Evolutionary conservation across 179 eudicot species (phyloP).

Genomic region (Pouteria campechiana): DNA sequence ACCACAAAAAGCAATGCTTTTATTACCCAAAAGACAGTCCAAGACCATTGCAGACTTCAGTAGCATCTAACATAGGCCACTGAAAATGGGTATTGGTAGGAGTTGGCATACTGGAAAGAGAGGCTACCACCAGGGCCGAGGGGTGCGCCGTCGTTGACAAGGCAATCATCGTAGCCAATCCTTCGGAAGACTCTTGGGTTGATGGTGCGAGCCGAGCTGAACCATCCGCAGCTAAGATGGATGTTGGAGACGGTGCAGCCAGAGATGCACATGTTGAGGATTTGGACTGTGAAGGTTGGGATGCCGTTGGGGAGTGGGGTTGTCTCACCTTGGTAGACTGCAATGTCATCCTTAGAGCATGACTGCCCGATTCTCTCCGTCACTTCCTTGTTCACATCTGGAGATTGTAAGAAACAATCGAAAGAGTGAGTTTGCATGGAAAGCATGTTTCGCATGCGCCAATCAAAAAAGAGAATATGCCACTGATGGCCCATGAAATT

Average conservation of each 20-base stretch:
- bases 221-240: constrained; percentile 72
- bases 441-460: too few relatives aligned
- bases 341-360: constrained; percentile 42
- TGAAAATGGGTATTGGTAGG: constrained; percentile 37
- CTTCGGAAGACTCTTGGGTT: constrained; percentile 53
- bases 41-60: too few relatives aligned
- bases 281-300: constrained; percentile 53
- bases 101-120: constrained; percentile 54
- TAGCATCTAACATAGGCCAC: constrained; percentile 41
- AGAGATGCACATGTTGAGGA: constrained; percentile 38
- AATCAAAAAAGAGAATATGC: too few relatives aligned
- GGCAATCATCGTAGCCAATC: constrained; percentile 51
- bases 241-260: constrained; percentile 59
- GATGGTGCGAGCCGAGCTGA: constrained; percentile 59
- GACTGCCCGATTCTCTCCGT: not conserved
- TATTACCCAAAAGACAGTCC: too few relatives aligned
- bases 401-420: too few relatives aligned
- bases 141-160: constrained; percentile 57
- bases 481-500: too few relatives aligned
- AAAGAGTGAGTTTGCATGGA: too few relatives aligned
- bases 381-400: not conserved
- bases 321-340: constrained; percentile 38
- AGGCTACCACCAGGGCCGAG: constrained; percentile 29
- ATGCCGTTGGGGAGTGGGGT: constrained; percentile 53
- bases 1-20: too few relatives aligned